phyloP scores from a whole-genome alignment of 345 rosid genomes.

The Cardamine resedifolia region DNA sequence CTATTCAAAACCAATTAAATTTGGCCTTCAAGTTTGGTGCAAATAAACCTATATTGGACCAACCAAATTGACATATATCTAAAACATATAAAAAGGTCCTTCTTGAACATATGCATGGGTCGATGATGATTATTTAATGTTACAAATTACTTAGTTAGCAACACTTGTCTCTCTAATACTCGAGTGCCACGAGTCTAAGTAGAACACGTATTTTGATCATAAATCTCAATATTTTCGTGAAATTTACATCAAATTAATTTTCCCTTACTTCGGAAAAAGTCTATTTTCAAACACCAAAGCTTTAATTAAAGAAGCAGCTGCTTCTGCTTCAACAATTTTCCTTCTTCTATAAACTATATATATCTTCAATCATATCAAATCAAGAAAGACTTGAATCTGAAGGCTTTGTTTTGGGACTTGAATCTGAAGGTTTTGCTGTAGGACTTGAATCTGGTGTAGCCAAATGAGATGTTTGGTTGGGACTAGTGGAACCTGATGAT shows the following conservation, averaged over 20 bases:
- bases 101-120: background rate
- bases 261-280: background rate
- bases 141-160: background rate
- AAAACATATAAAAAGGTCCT: too few relatives aligned
- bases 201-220: background rate
- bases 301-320: background rate
- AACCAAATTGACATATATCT: background rate
- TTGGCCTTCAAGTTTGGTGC: background rate
- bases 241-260: background rate
- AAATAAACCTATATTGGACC: background rate
- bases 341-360: background rate
- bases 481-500: conserved; percentile 39
- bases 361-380: background rate
- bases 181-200: too few relatives aligned
- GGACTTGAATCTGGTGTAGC: conserved; percentile 38
- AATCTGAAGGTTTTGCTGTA: conserved; percentile 9
- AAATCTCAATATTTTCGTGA: background rate
- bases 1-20: background rate
- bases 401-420: background rate
- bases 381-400: background rate
- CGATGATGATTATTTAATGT: background rate
- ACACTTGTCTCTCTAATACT: background rate
- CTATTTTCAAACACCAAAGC: background rate
- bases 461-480: conserved; percentile 27
- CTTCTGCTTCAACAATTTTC: background rate